Base-by-base conservation (phyloP, 164 flowering plant species). In the Nymphaea colorata region DNA sequence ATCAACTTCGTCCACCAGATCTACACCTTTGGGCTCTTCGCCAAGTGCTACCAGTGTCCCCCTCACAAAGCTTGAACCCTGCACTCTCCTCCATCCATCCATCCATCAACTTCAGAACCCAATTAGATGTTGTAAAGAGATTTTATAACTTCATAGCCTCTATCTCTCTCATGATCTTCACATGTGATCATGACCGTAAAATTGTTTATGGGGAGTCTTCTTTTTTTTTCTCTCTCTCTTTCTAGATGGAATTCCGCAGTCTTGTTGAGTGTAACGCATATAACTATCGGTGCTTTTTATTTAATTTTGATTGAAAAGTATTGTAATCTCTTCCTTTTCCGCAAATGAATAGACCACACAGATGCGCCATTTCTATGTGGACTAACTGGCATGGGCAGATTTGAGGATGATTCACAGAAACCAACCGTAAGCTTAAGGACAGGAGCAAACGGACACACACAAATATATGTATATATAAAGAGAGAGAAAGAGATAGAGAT, bases 21-120 rank as follows among this genome's bases (percentile, higher is more conserved):
- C 63, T 55, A 85, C 57, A 76, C 84, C 10, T 87, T 87, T 78
- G 92, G 92, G 36, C 66, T 87, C 10, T 87, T 87, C 76, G 80
- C 89, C 4, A 87, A 87, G 78, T 87, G 92, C 76, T 87, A 82
- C 59, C 92, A 87, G 66, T 87, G 92, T 70, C 88, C 87, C 11
- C 81, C 75, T 62, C 72, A 73, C 66, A 72, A 72, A 62, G 66
- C 64, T 67, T 72, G 63, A 63, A 0, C 64, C n/a, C 64, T 47
- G 36, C 55, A 6, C 5, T 2, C 5, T 47, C 55, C 55, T 47
- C 5, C 36, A 25, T 25, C 36, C 36, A 25, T 25, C 36, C 36
- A 25, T 25, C 36, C 36, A 25, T 25, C 36, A 25, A 25, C 3
- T 12, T 2, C 55, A 47, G 55, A 12, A 47, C 2, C 12, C 55